Base-by-base conservation (phyloP, 192 early-diverging fungal genomes). In the Powellomyces hirtus region DNA sequence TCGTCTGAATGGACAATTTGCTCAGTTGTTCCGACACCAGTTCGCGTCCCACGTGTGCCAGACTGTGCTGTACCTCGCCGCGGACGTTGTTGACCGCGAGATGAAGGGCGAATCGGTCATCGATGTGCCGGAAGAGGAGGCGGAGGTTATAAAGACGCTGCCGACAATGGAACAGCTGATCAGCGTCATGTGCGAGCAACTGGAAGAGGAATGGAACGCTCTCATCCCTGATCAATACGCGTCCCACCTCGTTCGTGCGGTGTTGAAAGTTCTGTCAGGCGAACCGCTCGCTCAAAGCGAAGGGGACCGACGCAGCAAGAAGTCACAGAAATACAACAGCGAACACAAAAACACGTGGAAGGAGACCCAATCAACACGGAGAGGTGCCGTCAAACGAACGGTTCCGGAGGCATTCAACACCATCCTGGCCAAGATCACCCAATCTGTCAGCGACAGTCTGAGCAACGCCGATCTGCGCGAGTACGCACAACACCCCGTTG, bases 31-130 rank as follows among this genome's bases (percentile, higher is more conserved):
- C 34, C 81, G 86, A 18, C 92, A 95, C 68, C 90, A 88, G 53
- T 94, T 91, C 29, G 91, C 90, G 1, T 94, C 92, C 0, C 94
- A 95, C 64, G 92, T 92, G 0, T 85, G 86, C 52, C 94, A 95
- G 81, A 92, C 93, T 16, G 68, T 95, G 18, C 72, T 94, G 46
- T 80, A 84, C 8, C 68, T 92, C 4, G 85, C 83, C 22, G 89
- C 90, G 0, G 84, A 86, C 59, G 75, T 90, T 50, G 82, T 93
- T 8, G 92, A 93, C 59, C 81, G 88, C 34, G 92, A 95, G 68
- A 77, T 87, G 30, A 72, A 78, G 18, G 40, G 75, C 29, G 35
- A 34, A 38, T 73, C 26, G 14, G 53, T 55, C 13, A 37, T 57
- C n/a, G 60, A 76, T 37, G 33, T n/a, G 20, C 68, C 46, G 24